Percentiles rank a stretch among this genome's conserved stretches.
Evolutionary conservation across 805 yeast genomes (phyloP).

Genomic region (Schwanniomyces polymorphus): DNA sequence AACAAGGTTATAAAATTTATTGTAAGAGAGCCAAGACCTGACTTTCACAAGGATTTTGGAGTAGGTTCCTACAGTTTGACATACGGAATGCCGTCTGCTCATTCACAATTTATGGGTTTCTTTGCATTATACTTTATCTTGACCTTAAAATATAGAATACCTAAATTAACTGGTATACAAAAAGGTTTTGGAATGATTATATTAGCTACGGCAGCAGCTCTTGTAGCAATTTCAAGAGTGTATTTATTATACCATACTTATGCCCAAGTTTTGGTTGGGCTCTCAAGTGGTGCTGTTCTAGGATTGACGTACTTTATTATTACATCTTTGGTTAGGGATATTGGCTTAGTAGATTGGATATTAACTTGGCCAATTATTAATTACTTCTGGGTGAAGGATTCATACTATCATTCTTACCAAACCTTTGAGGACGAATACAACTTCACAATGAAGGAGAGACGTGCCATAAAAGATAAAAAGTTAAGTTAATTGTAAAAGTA

Average conservation of each 20-base stretch:
- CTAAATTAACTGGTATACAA: slow-evolving; percentile 19
- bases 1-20: slow-evolving; percentile 67
- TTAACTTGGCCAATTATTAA: slow-evolving; percentile 57
- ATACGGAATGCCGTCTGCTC: slow-evolving; percentile 98
- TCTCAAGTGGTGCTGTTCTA: slow-evolving; percentile 55
- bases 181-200: slow-evolving; percentile 27
- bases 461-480: not conserved
- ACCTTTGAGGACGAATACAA: slow-evolving; percentile 49
- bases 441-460: slow-evolving; percentile 1
- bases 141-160: slow-evolving; percentile 43
- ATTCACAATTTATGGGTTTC: slow-evolving; percentile 93
- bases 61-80: slow-evolving; percentile 51
- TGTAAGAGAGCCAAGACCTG: slow-evolving; percentile 77
- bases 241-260: slow-evolving; percentile 75
- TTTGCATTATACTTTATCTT: slow-evolving; percentile 59
- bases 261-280: slow-evolving; percentile 75
- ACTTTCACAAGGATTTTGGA: slow-evolving; percentile 45
- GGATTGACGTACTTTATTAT: slow-evolving; percentile 60
- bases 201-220: slow-evolving; percentile 24
- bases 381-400: slow-evolving; percentile 57
- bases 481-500: not conserved
- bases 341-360: slow-evolving; percentile 68
- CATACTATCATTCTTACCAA: slow-evolving; percentile 49
- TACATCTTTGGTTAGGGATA: slow-evolving; percentile 56
- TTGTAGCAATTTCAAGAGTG: slow-evolving; percentile 70